Evolutionary conservation across 2,329 filamentous ascomycete species (phyloP).

Genomic region (Colletotrichum sp.): DNA sequence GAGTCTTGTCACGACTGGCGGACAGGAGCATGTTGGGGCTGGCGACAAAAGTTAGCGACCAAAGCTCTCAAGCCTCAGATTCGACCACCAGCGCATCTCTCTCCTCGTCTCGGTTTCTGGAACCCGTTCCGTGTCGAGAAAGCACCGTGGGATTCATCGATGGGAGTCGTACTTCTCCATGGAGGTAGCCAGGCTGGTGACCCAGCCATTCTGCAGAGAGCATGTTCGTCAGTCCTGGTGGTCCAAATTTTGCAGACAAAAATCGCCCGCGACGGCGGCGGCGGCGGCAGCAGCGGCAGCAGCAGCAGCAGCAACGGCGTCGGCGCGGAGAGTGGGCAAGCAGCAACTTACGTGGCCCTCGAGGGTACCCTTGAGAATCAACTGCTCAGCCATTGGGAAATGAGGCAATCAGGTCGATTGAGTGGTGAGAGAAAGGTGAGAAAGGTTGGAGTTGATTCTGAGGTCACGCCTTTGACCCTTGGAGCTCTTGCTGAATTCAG

Average conservation of each 20-base stretch:
- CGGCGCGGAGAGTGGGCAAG: conserved; percentile 22
- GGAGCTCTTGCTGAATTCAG: conserved; percentile 34
- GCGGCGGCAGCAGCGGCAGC: neutral
- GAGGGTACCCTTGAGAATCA: conserved; percentile 95
- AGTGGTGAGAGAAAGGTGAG: conserved; percentile 36
- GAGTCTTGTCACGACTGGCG: conserved; percentile 94
- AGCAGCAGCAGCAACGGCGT: conserved; percentile 27
- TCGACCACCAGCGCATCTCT: conserved; percentile 16
- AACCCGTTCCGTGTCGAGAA: neutral
- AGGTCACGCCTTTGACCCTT: conserved; percentile 23
- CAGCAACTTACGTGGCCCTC: conserved; percentile 83
- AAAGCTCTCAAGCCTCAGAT: conserved; percentile 9
- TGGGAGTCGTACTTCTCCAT: conserved; percentile 85
- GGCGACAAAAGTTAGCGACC: conserved; percentile 32
- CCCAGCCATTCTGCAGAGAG: conserved; percentile 81
- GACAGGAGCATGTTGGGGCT: conserved; percentile 99
- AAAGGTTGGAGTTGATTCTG: conserved; percentile 36
- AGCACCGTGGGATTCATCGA: conserved; percentile 9
- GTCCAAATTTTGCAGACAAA: neutral
- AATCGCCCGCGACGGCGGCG: neutral
- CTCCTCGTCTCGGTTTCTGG: conserved; percentile 14
- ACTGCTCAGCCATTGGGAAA: conserved; percentile 83
- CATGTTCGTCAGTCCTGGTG: conserved; percentile 21
- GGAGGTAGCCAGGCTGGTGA: conserved; percentile 97
- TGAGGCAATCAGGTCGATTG: conserved; percentile 45